Base-by-base conservation (phyloP, 257 asterid genomes). In the Eucommia ulmoides region DNA sequence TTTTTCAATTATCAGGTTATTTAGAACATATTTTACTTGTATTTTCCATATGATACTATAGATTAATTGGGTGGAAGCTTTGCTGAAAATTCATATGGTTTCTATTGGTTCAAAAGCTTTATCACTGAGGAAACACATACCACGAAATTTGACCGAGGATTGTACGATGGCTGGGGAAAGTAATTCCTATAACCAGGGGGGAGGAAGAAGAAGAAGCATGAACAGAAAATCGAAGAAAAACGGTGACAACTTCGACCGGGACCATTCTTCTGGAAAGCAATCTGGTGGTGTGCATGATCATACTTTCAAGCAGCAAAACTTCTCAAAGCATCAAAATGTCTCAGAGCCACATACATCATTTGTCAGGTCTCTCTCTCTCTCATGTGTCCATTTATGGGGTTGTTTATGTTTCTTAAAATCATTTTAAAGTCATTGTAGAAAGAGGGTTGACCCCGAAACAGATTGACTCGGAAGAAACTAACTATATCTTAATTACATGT, bases 371-470 rank as follows among this genome's bases (percentile, higher is more conserved):
- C 21, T 12, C 51, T 8, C n/a, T n/a, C 24, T 1, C 44, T n/a
- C 21, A n/a, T n/a, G 47, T 7, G 10, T 49, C 25, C 62, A 52
- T 65, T 50, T 26, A 26, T 60, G n/a, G 24, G 22, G 8, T 12
- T 44, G 19, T 23, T n/a, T 17, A 57, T 51, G 19, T 6, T 8
- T 21, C n/a, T 16, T n/a, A n/a, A n/a, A n/a, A n/a, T n/a, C n/a
- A n/a, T n/a, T n/a, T n/a, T n/a, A n/a, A n/a, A n/a, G n/a, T n/a
- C n/a, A 20, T 49, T 69, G 60, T 63, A 91, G 98, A 65, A 68
- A 67, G 55, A 88, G 62, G 67, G 83, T 78, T 53, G 95, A 91
- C 52, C 93, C 96, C 0, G 98, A 86, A 71, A 86, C 87, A 0
- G 58, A 52, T 91, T 19, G 96, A 83, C 51, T 33, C 68, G 53